Conservation (phyloP, 345 rosid species). For the Linum lewisii region DNA sequence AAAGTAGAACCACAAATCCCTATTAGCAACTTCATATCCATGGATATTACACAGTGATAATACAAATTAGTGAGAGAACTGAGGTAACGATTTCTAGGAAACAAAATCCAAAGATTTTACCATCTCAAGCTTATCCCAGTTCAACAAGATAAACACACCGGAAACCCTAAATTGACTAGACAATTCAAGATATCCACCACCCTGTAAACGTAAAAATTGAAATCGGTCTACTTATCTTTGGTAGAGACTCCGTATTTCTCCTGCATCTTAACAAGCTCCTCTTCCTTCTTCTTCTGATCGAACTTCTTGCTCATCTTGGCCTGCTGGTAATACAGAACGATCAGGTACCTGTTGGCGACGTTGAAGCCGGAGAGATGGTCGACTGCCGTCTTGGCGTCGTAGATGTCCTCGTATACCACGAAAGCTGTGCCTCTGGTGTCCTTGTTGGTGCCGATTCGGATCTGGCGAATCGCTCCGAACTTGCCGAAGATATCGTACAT, state of each 20-base stretch:
- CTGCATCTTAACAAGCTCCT: slow-evolving; percentile 72
- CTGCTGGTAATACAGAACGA: slow-evolving; percentile 85
- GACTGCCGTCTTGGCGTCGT: slow-evolving; percentile 94
- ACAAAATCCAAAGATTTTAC: no score
- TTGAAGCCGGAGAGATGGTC: slow-evolving; percentile 98
- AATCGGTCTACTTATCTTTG: slow-evolving; percentile 50
- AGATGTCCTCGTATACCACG: slow-evolving; percentile 92
- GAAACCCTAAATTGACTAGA: no score
- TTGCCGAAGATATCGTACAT: slow-evolving; percentile 99
- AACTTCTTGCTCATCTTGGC: slow-evolving; percentile 91
- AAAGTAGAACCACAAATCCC: no score
- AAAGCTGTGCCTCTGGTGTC: slow-evolving; percentile 92
- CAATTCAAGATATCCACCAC: no score
- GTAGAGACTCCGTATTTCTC: slow-evolving; percentile 89
- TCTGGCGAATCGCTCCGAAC: slow-evolving; percentile 95
- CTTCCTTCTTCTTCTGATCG: slow-evolving; percentile 90
- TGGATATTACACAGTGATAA: no score
- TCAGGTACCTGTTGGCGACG: slow-evolving; percentile 84
- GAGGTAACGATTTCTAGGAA: no score
- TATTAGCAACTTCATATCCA: no score
- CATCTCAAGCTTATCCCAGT: no score
- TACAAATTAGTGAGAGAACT: no score
- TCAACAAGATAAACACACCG: no score
- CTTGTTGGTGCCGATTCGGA: slow-evolving; percentile 80
- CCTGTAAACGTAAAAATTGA: no score